Base-by-base conservation (phyloP, 345 rosid species). In the Gynandropsis gynandra region DNA sequence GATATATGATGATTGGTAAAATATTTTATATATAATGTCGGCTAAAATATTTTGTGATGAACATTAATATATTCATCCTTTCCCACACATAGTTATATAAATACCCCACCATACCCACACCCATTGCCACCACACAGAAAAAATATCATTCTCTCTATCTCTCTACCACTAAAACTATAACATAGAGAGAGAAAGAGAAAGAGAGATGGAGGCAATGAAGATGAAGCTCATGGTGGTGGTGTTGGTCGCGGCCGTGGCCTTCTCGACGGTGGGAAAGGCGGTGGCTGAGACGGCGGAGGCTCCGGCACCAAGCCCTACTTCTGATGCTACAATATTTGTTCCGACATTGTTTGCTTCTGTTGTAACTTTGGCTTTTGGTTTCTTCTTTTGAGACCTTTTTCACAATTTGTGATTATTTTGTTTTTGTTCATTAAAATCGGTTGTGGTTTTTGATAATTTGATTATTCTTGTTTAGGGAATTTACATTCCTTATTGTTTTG, bases 301-400 rank as follows among this genome's bases (percentile, higher is more conserved):
- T 42, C 73, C 73, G 0, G 73, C 73, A 33, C 73, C 69, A 34
- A 63, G 65, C 45, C 73, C 73, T 57, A 61, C 73, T 47, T 69
- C 73, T 53, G 73, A 69, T 48, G 73, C 62, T 47, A 11, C 69
- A 42, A 41, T 58, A 52, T 69, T 69, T 33, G 54, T 52, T 18
- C 69, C 73, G 7, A 54, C 73, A 27, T 53, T 69, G 61, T 58
- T 69, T 63, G 73, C 61, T 20, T 58, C 73, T 14, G 14, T 63
- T 42, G 62, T 54, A 52, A 69, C 69, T 58, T 54, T 69, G 43
- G 73, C 62, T 4, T 42, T 63, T 58, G 65, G 61, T 48, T 46
- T 69, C 10, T 37, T 69, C 62, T 69, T 63, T 58, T 69, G 32
- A 66, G 56, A 52, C 20, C 29, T 24, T 15, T 24, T 15, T 18